Evolutionary conservation across 2,329 filamentous ascomycete species (phyloP).

Genomic region (Magnaporthiopsis poae): DNA sequence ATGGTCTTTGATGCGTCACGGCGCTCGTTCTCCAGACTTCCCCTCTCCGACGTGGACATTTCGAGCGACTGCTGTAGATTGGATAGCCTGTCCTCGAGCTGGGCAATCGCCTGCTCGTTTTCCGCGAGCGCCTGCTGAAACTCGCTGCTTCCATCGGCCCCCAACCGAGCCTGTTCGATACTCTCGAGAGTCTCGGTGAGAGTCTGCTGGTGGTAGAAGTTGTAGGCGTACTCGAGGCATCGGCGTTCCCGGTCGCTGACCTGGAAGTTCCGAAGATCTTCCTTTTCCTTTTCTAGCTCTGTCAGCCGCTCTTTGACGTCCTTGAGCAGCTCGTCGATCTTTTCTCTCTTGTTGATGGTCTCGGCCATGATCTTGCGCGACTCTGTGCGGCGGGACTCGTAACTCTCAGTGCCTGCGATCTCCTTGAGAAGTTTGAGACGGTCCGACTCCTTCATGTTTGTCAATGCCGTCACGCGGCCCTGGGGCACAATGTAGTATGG

Average conservation of each 20-base stretch:
- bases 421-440: conserved; percentile 85
- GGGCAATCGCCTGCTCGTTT: conserved; percentile 68
- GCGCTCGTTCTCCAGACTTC: conserved; percentile 81
- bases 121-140: conserved; percentile 67
- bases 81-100: conserved; percentile 69
- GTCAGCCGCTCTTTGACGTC: conserved; percentile 83
- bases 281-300: conserved; percentile 93
- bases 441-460: conserved; percentile 93
- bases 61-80: conserved; percentile 74
- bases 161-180: conserved; percentile 72
- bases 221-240: conserved; percentile 89
- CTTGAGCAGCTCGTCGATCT: conserved; percentile 84
- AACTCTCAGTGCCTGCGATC: conserved; percentile 95
- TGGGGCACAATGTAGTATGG: conserved; percentile 99
- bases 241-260: conserved; percentile 87
- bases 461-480: conserved; percentile 86
- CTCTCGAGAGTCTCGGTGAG: conserved; percentile 68
- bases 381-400: conserved; percentile 82
- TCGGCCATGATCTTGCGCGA: conserved; percentile 95
- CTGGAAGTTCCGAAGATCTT: conserved; percentile 86
- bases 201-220: conserved; percentile 76
- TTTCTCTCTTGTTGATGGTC: conserved; percentile 84
- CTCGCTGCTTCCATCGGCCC: conserved; percentile 72
- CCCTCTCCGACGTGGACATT: conserved; percentile 72
- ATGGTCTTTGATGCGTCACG: conserved; percentile 68